Percentiles rank a stretch among this genome's conserved stretches.
These are phyloP conservation scores for Vaccinium macrocarpon DNA, from an alignment of 148 eudicot species.

Conservation along the genomic window DNA sequence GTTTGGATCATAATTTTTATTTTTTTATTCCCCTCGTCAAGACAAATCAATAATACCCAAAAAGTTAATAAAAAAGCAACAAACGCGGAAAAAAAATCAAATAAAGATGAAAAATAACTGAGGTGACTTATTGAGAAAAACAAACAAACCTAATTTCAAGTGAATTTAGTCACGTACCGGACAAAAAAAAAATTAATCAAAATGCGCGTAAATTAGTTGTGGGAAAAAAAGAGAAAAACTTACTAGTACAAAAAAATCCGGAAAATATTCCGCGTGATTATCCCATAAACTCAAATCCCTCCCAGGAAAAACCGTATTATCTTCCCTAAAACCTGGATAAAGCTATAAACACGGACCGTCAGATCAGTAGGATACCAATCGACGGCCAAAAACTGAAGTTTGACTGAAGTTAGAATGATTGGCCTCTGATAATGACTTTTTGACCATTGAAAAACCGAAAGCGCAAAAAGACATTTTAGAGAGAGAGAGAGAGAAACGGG, in stretches of 20 bases:
- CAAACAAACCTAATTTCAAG: too few relatives aligned
- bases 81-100: too few relatives aligned
- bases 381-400: slow-evolving; percentile 9
- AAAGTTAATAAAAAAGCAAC: too few relatives aligned
- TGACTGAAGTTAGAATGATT: slow-evolving; percentile 23
- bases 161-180: too few relatives aligned
- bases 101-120: too few relatives aligned
- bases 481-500: slow-evolving; percentile 18
- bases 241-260: neutral
- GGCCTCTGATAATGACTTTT: neutral
- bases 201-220: too few relatives aligned
- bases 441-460: slow-evolving; percentile 6
- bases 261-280: neutral
- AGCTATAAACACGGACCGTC: slow-evolving; percentile 17
- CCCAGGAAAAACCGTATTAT: neutral
- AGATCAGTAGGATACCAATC: slow-evolving; percentile 10
- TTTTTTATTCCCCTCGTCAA: too few relatives aligned
- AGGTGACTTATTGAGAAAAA: too few relatives aligned
- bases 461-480: neutral
- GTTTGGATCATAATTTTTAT: too few relatives aligned
- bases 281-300: neutral
- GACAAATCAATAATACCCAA: too few relatives aligned
- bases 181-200: too few relatives aligned
- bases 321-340: neutral
- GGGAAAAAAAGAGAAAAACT: too few relatives aligned